Percentiles rank a stretch among this genome's conserved stretches.
Conservation (phyloP, 306 rosid genomes). For the Cicer arietinum region DNA sequence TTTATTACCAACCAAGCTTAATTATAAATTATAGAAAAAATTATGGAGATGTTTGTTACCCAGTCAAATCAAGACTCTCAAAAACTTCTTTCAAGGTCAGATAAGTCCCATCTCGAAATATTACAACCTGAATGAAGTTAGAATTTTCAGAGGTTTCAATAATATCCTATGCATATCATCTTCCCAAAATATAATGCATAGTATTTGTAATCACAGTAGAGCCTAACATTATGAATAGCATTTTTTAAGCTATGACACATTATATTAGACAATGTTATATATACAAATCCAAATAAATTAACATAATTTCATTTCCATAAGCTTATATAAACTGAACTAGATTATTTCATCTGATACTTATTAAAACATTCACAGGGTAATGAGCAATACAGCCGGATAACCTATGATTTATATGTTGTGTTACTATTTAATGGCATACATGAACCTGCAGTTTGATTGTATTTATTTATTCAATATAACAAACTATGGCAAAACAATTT, state of each 20-base stretch:
- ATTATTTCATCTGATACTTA: background rate
- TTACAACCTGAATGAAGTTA: slow-evolving; percentile 76
- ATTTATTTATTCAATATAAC: slow-evolving; percentile 21
- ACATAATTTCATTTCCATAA: background rate
- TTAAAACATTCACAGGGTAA: slow-evolving; percentile 4
- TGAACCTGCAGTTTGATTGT: slow-evolving; percentile 16
- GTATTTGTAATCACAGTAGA: background rate
- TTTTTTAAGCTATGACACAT: background rate
- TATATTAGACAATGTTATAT: background rate
- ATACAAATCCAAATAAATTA: background rate
- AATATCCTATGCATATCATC: slow-evolving; percentile 14
- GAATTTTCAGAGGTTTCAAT: slow-evolving; percentile 30
- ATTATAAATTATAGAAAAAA: slow-evolving; percentile 11
- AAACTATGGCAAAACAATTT: slow-evolving; percentile 14
- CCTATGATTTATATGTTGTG: slow-evolving; percentile 8
- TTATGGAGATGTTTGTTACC: slow-evolving; percentile 58
- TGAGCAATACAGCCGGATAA: slow-evolving; percentile 19
- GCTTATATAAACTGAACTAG: background rate
- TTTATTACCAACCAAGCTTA: slow-evolving; percentile 17
- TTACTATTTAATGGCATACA: background rate
- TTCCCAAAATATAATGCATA: slow-evolving; percentile 20
- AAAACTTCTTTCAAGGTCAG: slow-evolving; percentile 97
- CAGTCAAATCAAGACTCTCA: slow-evolving; percentile 94
- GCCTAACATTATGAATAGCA: background rate
- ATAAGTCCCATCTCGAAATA: slow-evolving; percentile 99